These are phyloP conservation scores for Artemisia tridentata DNA, from an alignment of 129 eudicot species.

Conservation along the genomic window DNA sequence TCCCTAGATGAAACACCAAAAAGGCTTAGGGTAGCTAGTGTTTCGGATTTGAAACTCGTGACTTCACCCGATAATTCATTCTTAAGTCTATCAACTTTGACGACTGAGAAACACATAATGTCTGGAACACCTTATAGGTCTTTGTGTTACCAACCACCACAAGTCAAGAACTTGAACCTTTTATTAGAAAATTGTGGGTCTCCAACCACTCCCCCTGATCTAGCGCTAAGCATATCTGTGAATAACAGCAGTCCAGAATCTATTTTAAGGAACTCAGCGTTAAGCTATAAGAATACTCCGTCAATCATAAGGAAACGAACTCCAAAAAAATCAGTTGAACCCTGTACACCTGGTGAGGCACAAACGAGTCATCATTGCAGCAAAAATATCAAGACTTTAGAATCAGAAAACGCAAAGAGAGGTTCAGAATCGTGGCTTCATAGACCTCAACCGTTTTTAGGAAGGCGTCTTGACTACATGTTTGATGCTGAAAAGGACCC, in stretches of 20 bases:
- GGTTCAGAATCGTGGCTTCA: conserved; percentile 34
- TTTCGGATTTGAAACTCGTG: conserved; percentile 40
- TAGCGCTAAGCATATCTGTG: conserved; percentile 37
- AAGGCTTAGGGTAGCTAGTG: conserved; percentile 25
- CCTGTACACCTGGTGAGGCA: conserved; percentile 23
- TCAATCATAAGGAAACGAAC: conserved; percentile 66
- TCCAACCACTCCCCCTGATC: conserved; percentile 45
- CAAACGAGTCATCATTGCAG: conserved; percentile 21
- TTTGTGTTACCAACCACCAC: conserved; percentile 46
- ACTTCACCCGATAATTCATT: conserved; percentile 41
- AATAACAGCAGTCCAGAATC: conserved; percentile 59
- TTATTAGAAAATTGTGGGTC: conserved; percentile 22
- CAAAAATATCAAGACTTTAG: conserved; percentile 27
- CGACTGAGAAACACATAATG: conserved; percentile 32
- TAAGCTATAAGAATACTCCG: conserved; percentile 74
- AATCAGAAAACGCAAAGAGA: conserved; percentile 20
- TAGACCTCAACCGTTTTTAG: conserved; percentile 42
- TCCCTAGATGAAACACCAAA: conserved; percentile 11
- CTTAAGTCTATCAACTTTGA: conserved; percentile 44
- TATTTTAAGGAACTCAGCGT: conserved; percentile 67
- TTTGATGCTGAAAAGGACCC: conserved; percentile 73
- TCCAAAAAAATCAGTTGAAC: conserved; percentile 35
- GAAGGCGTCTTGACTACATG: conserved; percentile 60
- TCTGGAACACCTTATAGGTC: conserved; percentile 37
- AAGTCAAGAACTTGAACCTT: conserved; percentile 23